Base-by-base conservation (phyloP, 148 eudicot genomes). In the Camellia sinensis region DNA sequence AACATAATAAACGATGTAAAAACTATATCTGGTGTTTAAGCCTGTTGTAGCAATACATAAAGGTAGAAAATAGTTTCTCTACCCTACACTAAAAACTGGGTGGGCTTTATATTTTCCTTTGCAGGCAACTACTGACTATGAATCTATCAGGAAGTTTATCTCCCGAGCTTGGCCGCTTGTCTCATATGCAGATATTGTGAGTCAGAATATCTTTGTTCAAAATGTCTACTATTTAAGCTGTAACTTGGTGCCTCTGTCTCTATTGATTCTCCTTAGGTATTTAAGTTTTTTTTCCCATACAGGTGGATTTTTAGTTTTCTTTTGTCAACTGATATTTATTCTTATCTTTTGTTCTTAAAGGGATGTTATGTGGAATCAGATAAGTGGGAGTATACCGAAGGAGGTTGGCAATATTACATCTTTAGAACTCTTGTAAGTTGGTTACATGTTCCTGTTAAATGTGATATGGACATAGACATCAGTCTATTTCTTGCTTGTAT, bases 81-180 rank as follows among this genome's bases (percentile, higher is more conserved):
- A 41, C 50, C 52, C n/a, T 19, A 69, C 59, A 50, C 19, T 48
- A 3, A 66, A 59, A 13, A 53, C 29, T 67, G 64, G 41, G 57
- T 56, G 50, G 46, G 10, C 6, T 53, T 81, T 17, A 1, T 21
- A 12, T 57, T 67, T 73, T 29, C 50, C 6, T 53, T 56, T 68
- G 77, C 88, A 89, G 92, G 86, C 80, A 75, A 29, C 79, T 89
- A 19, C 50, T 89, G 50, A 73, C 80, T 79, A 80, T 80, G 85
- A 81, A 81, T 79, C 86, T 89, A 9, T 83, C 92, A 6, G 92
- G 92, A 66, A 85, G 3, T 15, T 84, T 89, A 79, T 87, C 92
- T 52, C 88, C 92, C 8, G 87, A 81, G 64, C 82, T 89, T 37
- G 90, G 88, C 56, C 82, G 85, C 29, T 76, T 89, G 18, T 82